Base-by-base conservation (phyloP, 2,329 filamentous ascomycete species). In the Fusarium sp. region DNA sequence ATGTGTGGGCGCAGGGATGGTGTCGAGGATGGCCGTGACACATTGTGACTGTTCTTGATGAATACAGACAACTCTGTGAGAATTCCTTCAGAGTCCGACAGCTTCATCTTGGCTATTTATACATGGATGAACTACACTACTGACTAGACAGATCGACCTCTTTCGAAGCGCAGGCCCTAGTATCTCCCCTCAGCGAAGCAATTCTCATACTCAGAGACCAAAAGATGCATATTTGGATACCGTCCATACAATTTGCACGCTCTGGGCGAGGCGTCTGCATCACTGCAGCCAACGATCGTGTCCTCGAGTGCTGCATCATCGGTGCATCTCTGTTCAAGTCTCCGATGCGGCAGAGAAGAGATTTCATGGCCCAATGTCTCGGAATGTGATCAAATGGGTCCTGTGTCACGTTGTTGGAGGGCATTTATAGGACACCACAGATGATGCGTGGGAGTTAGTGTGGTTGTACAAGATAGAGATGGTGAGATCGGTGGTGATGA, bases 181-280 rank as follows among this genome's bases (percentile, higher is more conserved):
- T 53, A 28, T 23, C 42, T 26, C 90, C 89, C 3, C 78, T 91
- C 29, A 91, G 92, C 74, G 85, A 90, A 2, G 80, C 93, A 24
- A 80, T 88, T 39, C 82, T 91, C 66, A 88, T 86, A 8, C 82
- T 84, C 48, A 57, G 58, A 67, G 63, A 69, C 70, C 59, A 55
- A 83, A 33, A 38, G 29, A 53, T 60, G 62, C 86, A 67, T 88
- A 92, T 71, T 89, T 91, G 77, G 83, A 92, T 13, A 89, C 89
- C 38, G 12, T 91, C 88, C 16, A 81, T 78, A 59, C 61, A 66
- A 57, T 44, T 63, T 56, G 28, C 55, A 58, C n/a, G 41, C 35
- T 61, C 43, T 59, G 35, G 29, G 21, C 43, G 53, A 58, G 68
- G 59, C 65, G 65, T 54, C 65, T 71, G 65, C 68, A 70, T 43